phyloP scores from a whole-genome alignment of 768 basidiomycete species.

The Mycena chlorophos region DNA sequence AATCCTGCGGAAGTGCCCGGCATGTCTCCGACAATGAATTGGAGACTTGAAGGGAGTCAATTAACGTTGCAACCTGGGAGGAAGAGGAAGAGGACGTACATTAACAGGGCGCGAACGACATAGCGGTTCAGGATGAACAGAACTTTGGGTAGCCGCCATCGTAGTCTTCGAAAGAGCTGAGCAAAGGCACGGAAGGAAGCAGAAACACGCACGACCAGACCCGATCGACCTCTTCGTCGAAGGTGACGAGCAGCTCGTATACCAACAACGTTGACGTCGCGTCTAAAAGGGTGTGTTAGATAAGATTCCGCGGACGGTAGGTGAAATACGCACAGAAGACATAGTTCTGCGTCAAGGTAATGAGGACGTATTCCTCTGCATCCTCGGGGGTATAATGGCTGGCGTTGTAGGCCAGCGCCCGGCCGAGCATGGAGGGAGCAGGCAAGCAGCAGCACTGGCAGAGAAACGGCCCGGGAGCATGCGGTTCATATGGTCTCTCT shows the following conservation, averaged over 20 bases:
- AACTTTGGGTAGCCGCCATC: constrained; percentile 23
- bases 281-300: constrained; percentile 17
- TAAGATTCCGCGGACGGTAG: not conserved
- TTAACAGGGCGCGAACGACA: constrained; percentile 13
- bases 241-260: constrained; percentile 29
- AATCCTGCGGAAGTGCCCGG: constrained; percentile 14
- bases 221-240: constrained; percentile 27
- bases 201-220: constrained; percentile 33
- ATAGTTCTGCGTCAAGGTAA: constrained; percentile 1
- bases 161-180: constrained; percentile 11
- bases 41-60: constrained; percentile 2
- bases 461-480: not conserved
- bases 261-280: constrained; percentile 27
- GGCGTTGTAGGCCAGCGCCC: not conserved
- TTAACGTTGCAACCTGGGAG: not conserved
- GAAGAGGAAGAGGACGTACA: constrained; percentile 13
- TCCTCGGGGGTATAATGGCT: constrained; percentile 1
- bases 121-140: constrained; percentile 25
- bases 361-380: not conserved
- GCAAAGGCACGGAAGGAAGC: not conserved
- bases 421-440: not conserved
- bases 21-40: constrained; percentile 8
- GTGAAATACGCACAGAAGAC: not conserved
- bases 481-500: not conserved
- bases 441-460: not conserved